Evolutionary conservation across 2,329 filamentous ascomycete species (phyloP), one percentile per base, ranked within the genome.

Genomic region (Fusarium camptoceras): DNA sequence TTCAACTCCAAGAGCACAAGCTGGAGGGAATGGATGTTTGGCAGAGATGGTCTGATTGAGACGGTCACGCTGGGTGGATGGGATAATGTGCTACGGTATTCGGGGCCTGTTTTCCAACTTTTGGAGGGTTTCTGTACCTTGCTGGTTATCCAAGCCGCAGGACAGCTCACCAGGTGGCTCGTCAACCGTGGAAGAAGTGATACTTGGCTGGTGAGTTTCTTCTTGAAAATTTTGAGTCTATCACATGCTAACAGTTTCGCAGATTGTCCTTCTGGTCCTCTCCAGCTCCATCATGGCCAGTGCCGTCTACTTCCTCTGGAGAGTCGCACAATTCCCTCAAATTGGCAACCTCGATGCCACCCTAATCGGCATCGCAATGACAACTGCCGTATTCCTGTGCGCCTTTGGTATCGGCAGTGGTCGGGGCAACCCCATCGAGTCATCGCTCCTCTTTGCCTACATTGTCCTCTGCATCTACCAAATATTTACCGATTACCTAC

Each of bases 401-500:
- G 93, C 92, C 16, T 98, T 95, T 86, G 96, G 96, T 27, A 98
- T 98, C 73, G 93, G 92, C 66, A 97, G 93, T 75, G 95, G 95
- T 3, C 91, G 94, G 75, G 96, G 96, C 66, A 99, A 97, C 76
- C 94, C 95, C 4, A 92, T 98, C 57, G 95, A 99, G 81, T 97
- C 94, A 73, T 97, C 95, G 24, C 85, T 99, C 14, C 87, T 99
- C 62, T 98, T 99, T 69, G 95, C 96, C 76, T 99, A 99, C 81
- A 89, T 98, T 66, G 96, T 97, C n/a, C 90, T 99, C 68, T 98
- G 95, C 83, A 92, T 98, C 77, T 99, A 98, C 83, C 96, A 99
- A 81, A 98, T 98, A 80, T 98, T 98, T 81, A 99, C 96, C 75
- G 96, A 99, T 81, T 98, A 98, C 81, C 89, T 95, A 73, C 94